A percentile compares a stretch with the other conserved stretches of the same genome.
These are phyloP conservation scores for Beauveria brongniartii DNA, from an alignment of 2,329 filamentous ascomycete species.

Conservation along the genomic window DNA sequence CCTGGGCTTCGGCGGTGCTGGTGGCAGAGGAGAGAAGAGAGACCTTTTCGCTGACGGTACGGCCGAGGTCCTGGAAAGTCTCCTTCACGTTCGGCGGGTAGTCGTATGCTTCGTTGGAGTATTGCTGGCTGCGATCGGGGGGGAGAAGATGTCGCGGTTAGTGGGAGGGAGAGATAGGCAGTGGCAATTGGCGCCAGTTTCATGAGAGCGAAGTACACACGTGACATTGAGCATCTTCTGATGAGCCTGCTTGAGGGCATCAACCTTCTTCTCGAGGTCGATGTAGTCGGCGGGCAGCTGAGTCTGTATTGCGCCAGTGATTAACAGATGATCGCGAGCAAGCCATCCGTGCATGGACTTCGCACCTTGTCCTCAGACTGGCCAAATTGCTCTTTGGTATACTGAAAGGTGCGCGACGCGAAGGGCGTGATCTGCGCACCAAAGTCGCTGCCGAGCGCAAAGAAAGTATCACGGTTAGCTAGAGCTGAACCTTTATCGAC, in stretches of 20 bases:
- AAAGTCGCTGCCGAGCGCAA: slow-evolving; percentile 35
- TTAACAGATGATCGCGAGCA: neutral
- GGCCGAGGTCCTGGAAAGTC: slow-evolving; percentile 91
- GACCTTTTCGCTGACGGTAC: slow-evolving; percentile 94
- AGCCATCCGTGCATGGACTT: neutral
- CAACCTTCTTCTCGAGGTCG: slow-evolving; percentile 96
- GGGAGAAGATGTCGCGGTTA: neutral
- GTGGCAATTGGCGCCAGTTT: neutral
- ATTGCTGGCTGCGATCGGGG: slow-evolving; percentile 62
- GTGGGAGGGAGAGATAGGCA: neutral
- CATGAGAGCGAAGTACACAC: slow-evolving; percentile 44
- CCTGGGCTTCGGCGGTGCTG: slow-evolving; percentile 85
- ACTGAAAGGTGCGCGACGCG: slow-evolving; percentile 89
- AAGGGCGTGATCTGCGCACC: slow-evolving; percentile 87
- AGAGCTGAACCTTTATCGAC: slow-evolving; percentile 1
- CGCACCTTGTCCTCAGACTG: slow-evolving; percentile 85
- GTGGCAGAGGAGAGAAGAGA: slow-evolving; percentile 78
- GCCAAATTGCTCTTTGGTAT: slow-evolving; percentile 95
- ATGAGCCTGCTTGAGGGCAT: slow-evolving; percentile 93
- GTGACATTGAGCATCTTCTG: slow-evolving; percentile 96
- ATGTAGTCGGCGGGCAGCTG: slow-evolving; percentile 96
- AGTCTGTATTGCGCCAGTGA: slow-evolving; percentile 48
- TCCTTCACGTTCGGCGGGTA: slow-evolving; percentile 98
- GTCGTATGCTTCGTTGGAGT: slow-evolving; percentile 80
- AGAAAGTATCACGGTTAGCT: neutral